Evolutionary conservation across 805 yeast species (phyloP).

Genomic region (Schwanniomyces pseudopolymorphus): DNA sequence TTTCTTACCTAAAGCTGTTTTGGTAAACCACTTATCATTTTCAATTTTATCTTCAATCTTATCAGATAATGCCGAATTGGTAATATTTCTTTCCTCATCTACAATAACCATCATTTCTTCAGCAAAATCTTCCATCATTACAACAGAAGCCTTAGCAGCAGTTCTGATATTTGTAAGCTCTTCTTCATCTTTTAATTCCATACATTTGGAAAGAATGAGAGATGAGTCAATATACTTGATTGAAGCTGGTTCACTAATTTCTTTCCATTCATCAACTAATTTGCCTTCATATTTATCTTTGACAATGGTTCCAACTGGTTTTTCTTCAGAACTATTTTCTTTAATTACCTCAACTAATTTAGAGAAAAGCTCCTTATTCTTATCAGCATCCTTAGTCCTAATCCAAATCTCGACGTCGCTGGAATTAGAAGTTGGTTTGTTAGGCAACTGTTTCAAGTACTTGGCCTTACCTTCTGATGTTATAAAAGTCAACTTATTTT

Average conservation of each 20-base stretch:
- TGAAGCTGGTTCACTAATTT: conserved; percentile 32
- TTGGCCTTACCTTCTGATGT: conserved; percentile 86
- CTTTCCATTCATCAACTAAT: conserved; percentile 79
- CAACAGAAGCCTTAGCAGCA: conserved; percentile 77
- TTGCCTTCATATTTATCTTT: conserved; percentile 84
- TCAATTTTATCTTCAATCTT: conserved; percentile 80
- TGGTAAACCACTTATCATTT: conserved; percentile 61
- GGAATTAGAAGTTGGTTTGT: conserved; percentile 37
- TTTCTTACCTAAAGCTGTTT: conserved; percentile 51
- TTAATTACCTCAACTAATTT: conserved; percentile 53
- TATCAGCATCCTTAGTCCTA: conserved; percentile 78
- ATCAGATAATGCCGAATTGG: conserved; percentile 73
- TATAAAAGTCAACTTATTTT: conserved; percentile 58
- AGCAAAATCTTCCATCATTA: conserved; percentile 77
- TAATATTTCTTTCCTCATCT: conserved; percentile 78
- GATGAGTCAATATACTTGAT: conserved; percentile 47
- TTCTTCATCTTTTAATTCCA: conserved; percentile 77
- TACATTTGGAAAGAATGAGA: conserved; percentile 49
- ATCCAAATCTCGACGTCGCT: conserved; percentile 58
- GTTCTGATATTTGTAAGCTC: conserved; percentile 64
- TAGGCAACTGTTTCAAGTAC: conserved; percentile 61
- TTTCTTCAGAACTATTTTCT: conserved; percentile 32
- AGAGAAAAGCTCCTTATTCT: conserved; percentile 64
- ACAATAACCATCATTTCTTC: conserved; percentile 85
- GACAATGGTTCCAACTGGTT: conserved; percentile 59